phyloP scores from a whole-genome alignment of 179 eudicot species.

The Silene noctiflora region DNA sequence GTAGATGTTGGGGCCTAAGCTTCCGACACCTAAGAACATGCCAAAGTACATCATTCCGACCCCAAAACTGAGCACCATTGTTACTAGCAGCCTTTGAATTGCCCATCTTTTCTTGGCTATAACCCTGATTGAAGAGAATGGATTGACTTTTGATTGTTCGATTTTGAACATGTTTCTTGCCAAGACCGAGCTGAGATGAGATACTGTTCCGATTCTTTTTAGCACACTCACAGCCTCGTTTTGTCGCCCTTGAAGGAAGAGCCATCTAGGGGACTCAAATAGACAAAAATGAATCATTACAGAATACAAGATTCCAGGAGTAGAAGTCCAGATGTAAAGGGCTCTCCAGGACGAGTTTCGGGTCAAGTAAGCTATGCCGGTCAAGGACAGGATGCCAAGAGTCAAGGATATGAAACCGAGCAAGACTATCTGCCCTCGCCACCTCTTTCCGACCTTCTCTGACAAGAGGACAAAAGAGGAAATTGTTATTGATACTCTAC shows the following conservation, averaged over 20 bases:
- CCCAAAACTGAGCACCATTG: constrained; percentile 30
- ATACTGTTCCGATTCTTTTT: constrained; percentile 16
- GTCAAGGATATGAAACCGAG: constrained; percentile 22
- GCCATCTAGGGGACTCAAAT: constrained; percentile 32
- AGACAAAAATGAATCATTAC: constrained; percentile 15
- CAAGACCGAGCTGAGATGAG: constrained; percentile 10
- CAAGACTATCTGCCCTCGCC: constrained; percentile 28
- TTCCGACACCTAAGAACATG: constrained; percentile 31
- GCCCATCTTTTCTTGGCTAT: constrained; percentile 31
- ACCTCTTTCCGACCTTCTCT: constrained; percentile 27
- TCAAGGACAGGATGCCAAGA: constrained; percentile 22
- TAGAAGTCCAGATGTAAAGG: constrained; percentile 26
- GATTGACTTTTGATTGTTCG: constrained; percentile 9
- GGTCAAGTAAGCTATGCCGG: constrained; percentile 22
- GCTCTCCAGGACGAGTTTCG: constrained; percentile 25
- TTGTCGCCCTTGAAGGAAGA: constrained; percentile 22
- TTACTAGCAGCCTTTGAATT: constrained; percentile 15
- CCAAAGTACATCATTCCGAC: constrained; percentile 33
- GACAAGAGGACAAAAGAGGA: constrained; percentile 26
- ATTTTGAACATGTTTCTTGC: neutral
- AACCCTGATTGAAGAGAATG: constrained; percentile 19
- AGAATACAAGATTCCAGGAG: constrained; percentile 25
- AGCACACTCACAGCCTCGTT: constrained; percentile 19
- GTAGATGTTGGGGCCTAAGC: constrained; percentile 26
- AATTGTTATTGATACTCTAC: constrained; percentile 26